These are phyloP conservation scores for Nitzschia putrida DNA, from an alignment of 108 stramenopile species.

Conservation along the genomic window DNA sequence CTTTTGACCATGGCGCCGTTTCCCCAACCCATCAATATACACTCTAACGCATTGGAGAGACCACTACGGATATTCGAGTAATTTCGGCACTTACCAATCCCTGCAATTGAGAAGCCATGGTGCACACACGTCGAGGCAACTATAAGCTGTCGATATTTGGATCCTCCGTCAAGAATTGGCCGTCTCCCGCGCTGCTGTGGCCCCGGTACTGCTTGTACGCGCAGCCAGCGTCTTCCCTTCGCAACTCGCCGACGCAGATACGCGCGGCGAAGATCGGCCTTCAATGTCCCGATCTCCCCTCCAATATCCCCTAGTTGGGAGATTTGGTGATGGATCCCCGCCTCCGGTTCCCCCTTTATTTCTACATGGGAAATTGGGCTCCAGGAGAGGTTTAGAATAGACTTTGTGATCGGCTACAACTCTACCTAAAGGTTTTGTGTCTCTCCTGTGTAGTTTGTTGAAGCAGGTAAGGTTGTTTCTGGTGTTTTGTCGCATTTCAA, in stretches of 20 bases:
- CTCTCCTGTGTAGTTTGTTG: constrained; percentile 34
- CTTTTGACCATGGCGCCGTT: no score
- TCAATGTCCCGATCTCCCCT: not conserved
- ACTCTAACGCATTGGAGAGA: not conserved
- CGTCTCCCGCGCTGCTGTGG: not conserved
- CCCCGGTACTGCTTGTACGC: not conserved
- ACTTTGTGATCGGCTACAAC: constrained; percentile 42
- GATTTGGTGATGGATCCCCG: not conserved
- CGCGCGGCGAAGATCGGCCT: constrained; percentile 7
- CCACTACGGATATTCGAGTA: not conserved
- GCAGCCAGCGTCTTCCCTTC: not conserved
- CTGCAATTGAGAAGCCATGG: constrained; percentile 31
- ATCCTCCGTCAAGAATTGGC: not conserved
- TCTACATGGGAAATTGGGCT: not conserved
- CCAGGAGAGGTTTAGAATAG: no score
- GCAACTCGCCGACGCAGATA: constrained; percentile 1
- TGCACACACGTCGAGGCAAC: not conserved
- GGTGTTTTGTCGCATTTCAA: no score
- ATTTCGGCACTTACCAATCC: constrained; percentile 29
- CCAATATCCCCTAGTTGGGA: no score
- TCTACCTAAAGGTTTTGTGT: constrained; percentile 43
- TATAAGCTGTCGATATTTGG: not conserved
- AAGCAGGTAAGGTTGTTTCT: constrained; percentile 44
- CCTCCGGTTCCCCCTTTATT: not conserved
- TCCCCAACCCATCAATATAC: no score